Conservation (phyloP, 2,329 filamentous ascomycete species). For the Fusarium heterosporum region DNA sequence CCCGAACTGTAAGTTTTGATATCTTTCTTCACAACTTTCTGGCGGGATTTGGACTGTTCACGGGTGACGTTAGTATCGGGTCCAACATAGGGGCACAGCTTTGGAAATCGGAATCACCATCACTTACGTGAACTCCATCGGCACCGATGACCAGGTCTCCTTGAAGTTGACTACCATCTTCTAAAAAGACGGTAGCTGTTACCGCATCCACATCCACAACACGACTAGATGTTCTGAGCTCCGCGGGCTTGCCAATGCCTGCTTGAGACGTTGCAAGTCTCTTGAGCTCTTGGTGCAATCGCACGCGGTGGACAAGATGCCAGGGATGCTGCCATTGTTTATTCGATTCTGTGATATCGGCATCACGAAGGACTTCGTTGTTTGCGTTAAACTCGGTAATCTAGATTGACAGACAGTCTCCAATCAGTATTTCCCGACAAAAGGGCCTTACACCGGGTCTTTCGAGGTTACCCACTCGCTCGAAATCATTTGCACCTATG, state of each 20-base stretch:
- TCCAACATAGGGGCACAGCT: too few relatives aligned
- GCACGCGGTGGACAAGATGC: constrained; percentile 64
- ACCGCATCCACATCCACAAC: constrained; percentile 58
- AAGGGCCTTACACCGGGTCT: too few relatives aligned
- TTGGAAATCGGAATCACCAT: fast-evolving
- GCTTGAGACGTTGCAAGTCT: constrained; percentile 16
- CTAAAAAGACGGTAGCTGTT: constrained; percentile 57
- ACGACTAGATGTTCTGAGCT: constrained; percentile 55
- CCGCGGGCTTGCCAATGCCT: neutral
- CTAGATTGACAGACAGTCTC: neutral
- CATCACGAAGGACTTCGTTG: constrained; percentile 52
- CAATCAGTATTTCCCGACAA: too few relatives aligned
- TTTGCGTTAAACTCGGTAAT: constrained; percentile 52
- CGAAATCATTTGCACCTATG: constrained; percentile 53
- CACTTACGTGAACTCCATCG: constrained; percentile 63
- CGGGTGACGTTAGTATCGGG: neutral
- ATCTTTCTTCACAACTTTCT: constrained; percentile 25
- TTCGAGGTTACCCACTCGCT: neutral
- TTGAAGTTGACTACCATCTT: constrained; percentile 55
- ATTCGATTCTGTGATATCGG: constrained; percentile 51
- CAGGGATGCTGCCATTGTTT: constrained; percentile 60
- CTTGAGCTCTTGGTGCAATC: constrained; percentile 63
- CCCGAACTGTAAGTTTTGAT: constrained; percentile 56
- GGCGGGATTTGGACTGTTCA: neutral
- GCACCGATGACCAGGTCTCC: constrained; percentile 66